These are phyloP conservation scores for Trapa bicornis DNA, from an alignment of 345 rosid species.

Conservation along the genomic window DNA sequence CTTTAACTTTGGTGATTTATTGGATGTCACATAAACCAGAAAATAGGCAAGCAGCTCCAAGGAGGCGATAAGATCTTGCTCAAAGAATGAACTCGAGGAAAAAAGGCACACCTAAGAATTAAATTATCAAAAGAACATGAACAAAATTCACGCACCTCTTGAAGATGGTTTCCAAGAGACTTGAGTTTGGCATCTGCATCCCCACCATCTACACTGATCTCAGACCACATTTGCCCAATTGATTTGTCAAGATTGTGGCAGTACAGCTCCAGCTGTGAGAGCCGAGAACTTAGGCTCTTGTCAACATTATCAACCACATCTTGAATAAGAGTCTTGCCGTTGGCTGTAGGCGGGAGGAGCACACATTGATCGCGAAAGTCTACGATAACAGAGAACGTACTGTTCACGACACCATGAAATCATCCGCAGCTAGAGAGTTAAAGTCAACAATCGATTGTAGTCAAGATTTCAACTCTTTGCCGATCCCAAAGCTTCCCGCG, in stretches of 20 bases:
- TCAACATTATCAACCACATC: slow-evolving; percentile 58
- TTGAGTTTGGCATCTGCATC: slow-evolving; percentile 81
- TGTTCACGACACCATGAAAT: slow-evolving; percentile 12
- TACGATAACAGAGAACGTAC: slow-evolving; percentile 59
- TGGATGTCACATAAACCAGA: not conserved
- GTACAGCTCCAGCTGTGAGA: slow-evolving; percentile 78
- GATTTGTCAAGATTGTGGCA: slow-evolving; percentile 95
- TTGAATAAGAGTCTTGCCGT: slow-evolving; percentile 62
- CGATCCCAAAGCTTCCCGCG: not conserved
- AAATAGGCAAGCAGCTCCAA: not conserved
- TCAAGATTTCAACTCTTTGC: not conserved
- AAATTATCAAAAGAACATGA: not conserved
- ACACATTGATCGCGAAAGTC: slow-evolving; percentile 54
- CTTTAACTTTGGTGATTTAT: not conserved
- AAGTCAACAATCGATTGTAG: not conserved
- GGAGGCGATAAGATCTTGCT: not conserved
- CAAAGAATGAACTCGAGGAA: not conserved
- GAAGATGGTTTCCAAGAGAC: slow-evolving; percentile 83
- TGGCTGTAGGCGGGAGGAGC: slow-evolving; percentile 55
- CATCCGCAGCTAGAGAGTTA: not conserved
- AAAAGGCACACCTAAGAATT: too few species aligned
- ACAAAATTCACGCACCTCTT: slow-evolving; percentile 47
- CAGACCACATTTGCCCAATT: slow-evolving; percentile 87
- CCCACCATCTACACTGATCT: slow-evolving; percentile 47
- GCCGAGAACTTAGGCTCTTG: slow-evolving; percentile 70